Evolutionary conservation across 106 monocot species (phyloP), one percentile per base, ranked within the genome.

Genomic region (Cymbidium sinense): DNA sequence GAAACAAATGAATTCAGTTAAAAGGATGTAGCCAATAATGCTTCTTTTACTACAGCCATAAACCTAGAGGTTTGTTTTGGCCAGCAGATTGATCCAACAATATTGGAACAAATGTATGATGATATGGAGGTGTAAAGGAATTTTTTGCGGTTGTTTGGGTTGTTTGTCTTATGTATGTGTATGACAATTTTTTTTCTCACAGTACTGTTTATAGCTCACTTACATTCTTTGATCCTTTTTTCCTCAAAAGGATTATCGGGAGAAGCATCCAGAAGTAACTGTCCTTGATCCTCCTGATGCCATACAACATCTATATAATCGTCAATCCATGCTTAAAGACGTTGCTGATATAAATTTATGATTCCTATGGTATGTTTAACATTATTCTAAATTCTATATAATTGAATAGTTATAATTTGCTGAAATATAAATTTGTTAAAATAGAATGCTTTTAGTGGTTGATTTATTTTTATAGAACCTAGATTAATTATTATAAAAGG

Each of bases 271-370:
- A 44, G 93, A 96, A 75, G 96, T 96, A 19, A 96, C 91, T 78
- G 87, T 96, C 67, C 93, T 96, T 79, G 96, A 96, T 76, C 96
- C 96, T 64, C 96, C 96, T 34, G 88, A 87, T 86, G 96, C 96
- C 70, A 91, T 93, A 77, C 87, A 87, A 70, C 93, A 89, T 75
- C 50, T 96, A 74, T 77, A 83, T 65, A 96, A 96, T 87, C 90
- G 96, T 18, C 93, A 96, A 80, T 96, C 93, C 18, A 96, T 96
- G 96, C 96, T 96, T 64, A 72, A 93, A 77, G 96, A 91, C 79
- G 96, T 96, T 35, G 91, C 96, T 76, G 91, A 93, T 72, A 71
- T 96, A 58, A 87, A 93, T 50, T 80, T 96, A 34, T 89, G 82
- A 89, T 69, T 86, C 76, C 11, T 76, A 84, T 81, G 96, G 96